phyloP scores from a whole-genome alignment of 1,284 basidiomycete species.

The Pseudozyma sp. region DNA sequence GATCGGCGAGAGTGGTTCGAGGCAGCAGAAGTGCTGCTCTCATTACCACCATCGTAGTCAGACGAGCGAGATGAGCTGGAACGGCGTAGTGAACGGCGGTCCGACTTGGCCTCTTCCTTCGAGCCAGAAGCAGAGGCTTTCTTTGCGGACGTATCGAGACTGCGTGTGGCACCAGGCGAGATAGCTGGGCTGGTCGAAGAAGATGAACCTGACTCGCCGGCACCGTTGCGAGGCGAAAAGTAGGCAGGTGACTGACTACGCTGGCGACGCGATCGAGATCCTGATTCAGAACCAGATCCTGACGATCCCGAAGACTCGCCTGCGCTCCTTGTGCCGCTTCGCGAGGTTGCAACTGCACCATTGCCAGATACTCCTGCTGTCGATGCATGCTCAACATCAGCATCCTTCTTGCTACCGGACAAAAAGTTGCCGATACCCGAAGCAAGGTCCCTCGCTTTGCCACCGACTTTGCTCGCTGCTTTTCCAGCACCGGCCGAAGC shows the following conservation, averaged over 20 bases:
- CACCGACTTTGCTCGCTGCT: constrained; percentile 7
- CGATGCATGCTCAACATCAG: not conserved
- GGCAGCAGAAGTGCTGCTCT: constrained; percentile 45
- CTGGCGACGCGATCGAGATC: constrained; percentile 26
- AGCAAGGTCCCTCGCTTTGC: constrained; percentile 28
- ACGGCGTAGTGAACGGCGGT: constrained; percentile 12
- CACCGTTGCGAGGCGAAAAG: constrained; percentile 40
- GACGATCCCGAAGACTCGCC: constrained; percentile 13
- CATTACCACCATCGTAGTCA: constrained; percentile 40
- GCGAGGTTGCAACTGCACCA: constrained; percentile 11
- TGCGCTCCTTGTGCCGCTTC: constrained; percentile 1
- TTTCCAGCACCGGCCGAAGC: constrained; percentile 14
- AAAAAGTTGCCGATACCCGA: constrained; percentile 38
- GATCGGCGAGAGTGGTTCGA: constrained; percentile 40
- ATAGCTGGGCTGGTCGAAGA: constrained; percentile 38
- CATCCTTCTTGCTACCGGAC: constrained; percentile 17
- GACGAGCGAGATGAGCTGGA: constrained; percentile 30
- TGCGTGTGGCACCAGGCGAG: constrained; percentile 31
- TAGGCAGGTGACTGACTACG: constrained; percentile 42
- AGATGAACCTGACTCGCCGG: constrained; percentile 35
- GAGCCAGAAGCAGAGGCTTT: not conserved
- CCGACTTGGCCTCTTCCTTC: constrained; percentile 19
- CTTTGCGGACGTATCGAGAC: constrained; percentile 12
- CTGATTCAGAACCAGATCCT: constrained; percentile 33
- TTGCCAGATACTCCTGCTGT: not conserved